Conservation (phyloP, 169 alveolate species). For the Plasmodium malariae region DNA sequence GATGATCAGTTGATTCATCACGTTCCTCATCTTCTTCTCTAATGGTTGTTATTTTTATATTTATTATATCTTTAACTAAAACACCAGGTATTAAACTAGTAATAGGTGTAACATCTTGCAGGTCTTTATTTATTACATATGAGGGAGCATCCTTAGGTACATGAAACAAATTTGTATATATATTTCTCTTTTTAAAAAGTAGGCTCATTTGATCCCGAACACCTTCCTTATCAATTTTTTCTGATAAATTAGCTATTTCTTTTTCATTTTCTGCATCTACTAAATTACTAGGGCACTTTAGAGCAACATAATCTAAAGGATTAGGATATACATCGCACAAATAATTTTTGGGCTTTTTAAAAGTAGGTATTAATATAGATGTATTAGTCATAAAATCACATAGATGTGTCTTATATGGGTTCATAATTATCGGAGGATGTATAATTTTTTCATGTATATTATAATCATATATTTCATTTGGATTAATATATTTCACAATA, state of each 20-base stretch:
- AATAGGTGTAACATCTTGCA: background rate
- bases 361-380: slow-evolving; percentile 17
- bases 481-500: slow-evolving; percentile 38
- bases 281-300: slow-evolving; percentile 29
- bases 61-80: slow-evolving; percentile 14
- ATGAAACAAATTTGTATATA: slow-evolving; percentile 11
- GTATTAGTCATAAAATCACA: slow-evolving; percentile 25
- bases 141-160: slow-evolving; percentile 42
- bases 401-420: slow-evolving; percentile 41
- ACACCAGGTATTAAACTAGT: slow-evolving; percentile 43
- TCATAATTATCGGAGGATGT: background rate
- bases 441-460: background rate
- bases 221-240: background rate
- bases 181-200: slow-evolving; percentile 32
- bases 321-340: slow-evolving; percentile 44
- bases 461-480: slow-evolving; percentile 61
- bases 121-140: slow-evolving; percentile 15
- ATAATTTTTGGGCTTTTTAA: slow-evolving; percentile 14
- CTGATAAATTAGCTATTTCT: slow-evolving; percentile 11
- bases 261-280: slow-evolving; percentile 56
- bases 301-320: slow-evolving; percentile 62
- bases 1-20: no score
- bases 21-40: slow-evolving; percentile 11
- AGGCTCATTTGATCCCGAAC: background rate
- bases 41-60: background rate